These are phyloP conservation scores for Peziza echinospora DNA, from an alignment of 495 filamentous ascomycete genomes.

Conservation along the genomic window DNA sequence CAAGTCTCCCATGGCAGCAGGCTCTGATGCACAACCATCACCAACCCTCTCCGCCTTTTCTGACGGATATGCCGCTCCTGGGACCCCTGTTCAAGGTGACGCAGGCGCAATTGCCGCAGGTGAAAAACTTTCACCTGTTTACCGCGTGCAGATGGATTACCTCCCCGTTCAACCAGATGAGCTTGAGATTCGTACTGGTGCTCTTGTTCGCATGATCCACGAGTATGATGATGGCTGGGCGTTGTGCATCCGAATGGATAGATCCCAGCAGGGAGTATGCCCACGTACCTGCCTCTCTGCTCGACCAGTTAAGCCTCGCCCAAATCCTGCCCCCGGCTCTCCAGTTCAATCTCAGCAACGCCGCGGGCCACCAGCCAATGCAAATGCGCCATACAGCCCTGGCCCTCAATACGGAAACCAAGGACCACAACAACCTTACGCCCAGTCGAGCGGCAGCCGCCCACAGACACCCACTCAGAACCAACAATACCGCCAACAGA, in stretches of 20 bases:
- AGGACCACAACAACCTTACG: not conserved
- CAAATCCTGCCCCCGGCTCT: slow-evolving; percentile 21
- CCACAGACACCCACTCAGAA: not conserved
- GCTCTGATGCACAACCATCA: slow-evolving; percentile 1
- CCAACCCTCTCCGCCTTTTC: not conserved
- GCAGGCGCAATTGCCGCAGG: slow-evolving; percentile 21
- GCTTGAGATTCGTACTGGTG: slow-evolving; percentile 52
- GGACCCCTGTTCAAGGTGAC: slow-evolving; percentile 25
- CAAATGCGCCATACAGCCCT: not conserved
- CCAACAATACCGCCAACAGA: not conserved
- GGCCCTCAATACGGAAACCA: not conserved
- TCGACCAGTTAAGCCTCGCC: slow-evolving; percentile 72
- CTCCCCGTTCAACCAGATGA: slow-evolving; percentile 84
- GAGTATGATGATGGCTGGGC: slow-evolving; percentile 99
- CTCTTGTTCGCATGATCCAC: slow-evolving; percentile 69
- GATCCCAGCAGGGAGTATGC: slow-evolving; percentile 75
- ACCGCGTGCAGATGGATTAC: slow-evolving; percentile 92
- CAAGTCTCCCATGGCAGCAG: slow-evolving; percentile 2
- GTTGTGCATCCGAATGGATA: slow-evolving; percentile 76
- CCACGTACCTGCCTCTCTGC: slow-evolving; percentile 86
- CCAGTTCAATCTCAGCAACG: slow-evolving; percentile 22
- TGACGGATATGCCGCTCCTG: slow-evolving; percentile 11
- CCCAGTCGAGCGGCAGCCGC: not conserved
- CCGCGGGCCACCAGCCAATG: slow-evolving; percentile 21
- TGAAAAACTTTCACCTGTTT: slow-evolving; percentile 37